Conservation (phyloP, 2,329 filamentous ascomycete genomes). For the Eutypella sp. region DNA sequence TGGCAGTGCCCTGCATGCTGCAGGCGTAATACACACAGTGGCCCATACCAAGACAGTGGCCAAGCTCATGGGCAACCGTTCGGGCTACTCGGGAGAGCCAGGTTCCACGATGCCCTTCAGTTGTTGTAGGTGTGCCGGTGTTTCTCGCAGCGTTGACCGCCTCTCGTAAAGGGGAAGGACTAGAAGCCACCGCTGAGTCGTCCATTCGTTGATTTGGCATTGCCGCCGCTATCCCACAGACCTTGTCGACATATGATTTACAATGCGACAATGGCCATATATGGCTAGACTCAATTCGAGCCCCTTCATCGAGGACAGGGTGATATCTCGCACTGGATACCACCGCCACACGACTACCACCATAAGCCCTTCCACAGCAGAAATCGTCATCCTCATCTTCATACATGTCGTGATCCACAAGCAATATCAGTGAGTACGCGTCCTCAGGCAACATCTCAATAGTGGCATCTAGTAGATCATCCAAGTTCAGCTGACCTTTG, state of each 20-base stretch:
- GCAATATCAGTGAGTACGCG: constrained; percentile 53
- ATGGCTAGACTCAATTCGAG: constrained; percentile 41
- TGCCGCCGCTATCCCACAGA: constrained; percentile 22
- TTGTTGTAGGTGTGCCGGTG: constrained; percentile 15
- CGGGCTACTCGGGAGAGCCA: constrained; percentile 56
- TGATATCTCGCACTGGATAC: constrained; percentile 60
- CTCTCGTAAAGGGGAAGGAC: constrained; percentile 18
- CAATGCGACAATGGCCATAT: constrained; percentile 64
- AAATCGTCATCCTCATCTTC: constrained; percentile 63
- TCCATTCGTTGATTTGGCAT: background rate
- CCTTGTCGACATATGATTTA: constrained; percentile 38
- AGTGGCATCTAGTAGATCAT: constrained; percentile 55
- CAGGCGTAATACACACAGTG: constrained; percentile 65
- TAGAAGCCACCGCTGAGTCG: background rate
- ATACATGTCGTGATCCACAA: constrained; percentile 59
- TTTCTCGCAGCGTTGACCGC: constrained; percentile 27
- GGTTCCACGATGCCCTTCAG: constrained; percentile 31
- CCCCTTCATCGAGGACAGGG: constrained; percentile 40
- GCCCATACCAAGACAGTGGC: constrained; percentile 61
- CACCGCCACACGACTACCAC: constrained; percentile 56
- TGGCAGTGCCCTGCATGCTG: constrained; percentile 56
- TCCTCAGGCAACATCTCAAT: constrained; percentile 49
- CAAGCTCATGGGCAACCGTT: constrained; percentile 60
- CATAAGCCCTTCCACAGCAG: constrained; percentile 62
- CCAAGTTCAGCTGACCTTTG: constrained; percentile 49